phyloP scores from a whole-genome alignment of 2,329 filamentous ascomycete species.

The Exophiala spinifera region DNA sequence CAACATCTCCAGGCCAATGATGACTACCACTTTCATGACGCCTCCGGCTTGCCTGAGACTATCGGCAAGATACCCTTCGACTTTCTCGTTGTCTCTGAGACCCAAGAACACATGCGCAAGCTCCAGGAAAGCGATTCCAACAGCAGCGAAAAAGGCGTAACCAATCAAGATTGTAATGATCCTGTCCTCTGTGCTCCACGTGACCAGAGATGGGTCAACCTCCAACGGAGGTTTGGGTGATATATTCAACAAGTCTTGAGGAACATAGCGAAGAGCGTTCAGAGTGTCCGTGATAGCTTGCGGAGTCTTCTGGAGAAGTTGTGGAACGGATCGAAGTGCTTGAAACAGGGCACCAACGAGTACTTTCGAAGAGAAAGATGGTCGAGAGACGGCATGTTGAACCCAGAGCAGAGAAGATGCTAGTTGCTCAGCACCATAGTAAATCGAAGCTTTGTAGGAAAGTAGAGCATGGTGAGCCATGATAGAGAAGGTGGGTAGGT shows the following conservation, averaged over 20 bases:
- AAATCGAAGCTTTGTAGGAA: slow-evolving; percentile 39
- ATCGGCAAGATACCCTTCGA: slow-evolving; percentile 77
- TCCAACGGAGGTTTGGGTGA: neutral
- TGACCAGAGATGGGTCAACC: slow-evolving; percentile 57
- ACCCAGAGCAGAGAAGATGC: slow-evolving; percentile 33
- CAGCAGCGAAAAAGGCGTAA: slow-evolving; percentile 71
- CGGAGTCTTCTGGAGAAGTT: neutral
- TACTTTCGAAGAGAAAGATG: neutral
- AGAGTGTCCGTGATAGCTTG: neutral
- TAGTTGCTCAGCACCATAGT: slow-evolving; percentile 1
- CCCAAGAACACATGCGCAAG: slow-evolving; percentile 66
- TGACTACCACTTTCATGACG: slow-evolving; percentile 94
- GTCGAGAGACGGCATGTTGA: slow-evolving; percentile 19
- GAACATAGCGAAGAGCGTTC: neutral
- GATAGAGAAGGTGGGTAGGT: slow-evolving; percentile 73
- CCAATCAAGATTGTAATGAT: slow-evolving; percentile 74
- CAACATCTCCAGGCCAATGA: slow-evolving; percentile 99
- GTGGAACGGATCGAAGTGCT: slow-evolving; percentile 1
- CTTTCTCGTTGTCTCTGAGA: slow-evolving; percentile 51
- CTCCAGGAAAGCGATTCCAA: slow-evolving; percentile 76
- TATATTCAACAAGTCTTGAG: slow-evolving; percentile 6
- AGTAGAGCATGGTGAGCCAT: slow-evolving; percentile 65
- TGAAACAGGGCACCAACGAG: neutral
- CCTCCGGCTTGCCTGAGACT: slow-evolving; percentile 88
- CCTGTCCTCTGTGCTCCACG: slow-evolving; percentile 68